Evolutionary conservation across 441 rosid species (phyloP), one percentile per base, ranked within the genome.

Genomic region (Arabidopsis lyrata): DNA sequence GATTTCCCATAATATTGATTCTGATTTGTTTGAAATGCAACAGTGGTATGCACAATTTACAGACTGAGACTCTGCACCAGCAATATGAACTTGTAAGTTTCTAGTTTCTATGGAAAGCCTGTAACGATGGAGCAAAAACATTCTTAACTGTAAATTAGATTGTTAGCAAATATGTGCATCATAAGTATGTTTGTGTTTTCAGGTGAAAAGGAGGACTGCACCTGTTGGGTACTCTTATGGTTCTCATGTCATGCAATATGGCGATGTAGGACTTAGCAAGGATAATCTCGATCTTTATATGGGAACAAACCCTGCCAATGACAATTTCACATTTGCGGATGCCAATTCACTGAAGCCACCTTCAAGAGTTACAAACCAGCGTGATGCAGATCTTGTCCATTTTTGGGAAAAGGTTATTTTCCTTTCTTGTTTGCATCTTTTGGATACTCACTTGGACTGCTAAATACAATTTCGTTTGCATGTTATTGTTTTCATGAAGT

Each of bases 181-280:
- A 32, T 58, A 27, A 34, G 22, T 74, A 54, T 5, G 36, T 63
- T 75, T 57, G 31, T 73, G 75, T 80, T 64, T 76, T 56, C 86
- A 89, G 98, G 98, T 95, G 72, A 95, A 90, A 80, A 77, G 6
- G 80, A 89, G 95, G 85, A 95, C 98, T 39, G 63, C 81, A 15
- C 79, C 69, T 75, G 85, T 24, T 18, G 81, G 82, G 75, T 78
- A 66, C 68, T 58, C 58, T n/a, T 87, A 77, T 67, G 95, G 99
- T 50, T 95, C 99, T 71, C 99, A 95, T 80, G 99, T 93, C 77
- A 90, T 93, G 98, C 89, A 88, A 57, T 95, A 83, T 66, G 97
- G 99, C 38, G 93, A 90, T 81, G 59, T 82, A 15, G 81, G 49
- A 65, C 84, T 89, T 47, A 82, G 85, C 86, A 81, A 73, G 78